phyloP scores from a whole-genome alignment of 257 asterid species.

The Nicotiana tomentosiformis region DNA sequence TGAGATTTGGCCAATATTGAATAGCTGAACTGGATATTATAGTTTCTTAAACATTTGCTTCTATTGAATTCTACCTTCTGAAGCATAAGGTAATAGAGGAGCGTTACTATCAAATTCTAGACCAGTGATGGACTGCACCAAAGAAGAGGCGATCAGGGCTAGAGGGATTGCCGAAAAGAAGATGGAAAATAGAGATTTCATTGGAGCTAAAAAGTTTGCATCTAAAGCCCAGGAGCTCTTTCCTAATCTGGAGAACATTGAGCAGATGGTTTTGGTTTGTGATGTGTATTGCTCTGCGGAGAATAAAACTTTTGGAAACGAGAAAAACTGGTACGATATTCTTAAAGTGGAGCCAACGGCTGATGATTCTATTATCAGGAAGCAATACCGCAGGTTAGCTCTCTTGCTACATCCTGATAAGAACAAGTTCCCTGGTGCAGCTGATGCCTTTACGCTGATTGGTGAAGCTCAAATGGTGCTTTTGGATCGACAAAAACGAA shows the following conservation, averaged over 20 bases:
- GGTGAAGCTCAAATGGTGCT: slow-evolving; percentile 46
- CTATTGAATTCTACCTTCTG: slow-evolving; percentile 4
- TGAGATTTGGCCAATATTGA: not conserved
- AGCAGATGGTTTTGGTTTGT: slow-evolving; percentile 45
- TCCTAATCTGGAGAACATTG: slow-evolving; percentile 30
- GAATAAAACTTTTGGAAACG: slow-evolving; percentile 21
- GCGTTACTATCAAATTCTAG: not conserved
- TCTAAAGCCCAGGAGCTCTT: slow-evolving; percentile 40
- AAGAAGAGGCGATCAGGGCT: slow-evolving; percentile 39
- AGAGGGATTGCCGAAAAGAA: slow-evolving; percentile 39
- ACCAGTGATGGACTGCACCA: slow-evolving; percentile 41
- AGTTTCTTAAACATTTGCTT: not conserved
- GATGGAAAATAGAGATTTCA: slow-evolving; percentile 46
- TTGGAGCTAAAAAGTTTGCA: slow-evolving; percentile 34
- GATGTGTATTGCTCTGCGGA: slow-evolving; percentile 49
- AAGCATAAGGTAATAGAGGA: not conserved
- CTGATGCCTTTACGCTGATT: slow-evolving; percentile 48
- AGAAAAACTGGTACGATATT: slow-evolving; percentile 51
- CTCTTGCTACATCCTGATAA: slow-evolving; percentile 59
- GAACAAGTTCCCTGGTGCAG: slow-evolving; percentile 50
- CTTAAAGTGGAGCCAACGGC: slow-evolving; percentile 42
- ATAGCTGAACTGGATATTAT: not conserved
- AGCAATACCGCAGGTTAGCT: slow-evolving; percentile 41
- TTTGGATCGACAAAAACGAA: slow-evolving; percentile 24
- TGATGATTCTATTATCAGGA: slow-evolving; percentile 37